These are phyloP conservation scores for Trichosporon inkin DNA, from an alignment of 1,284 basidiomycete genomes.

Conservation along the genomic window DNA sequence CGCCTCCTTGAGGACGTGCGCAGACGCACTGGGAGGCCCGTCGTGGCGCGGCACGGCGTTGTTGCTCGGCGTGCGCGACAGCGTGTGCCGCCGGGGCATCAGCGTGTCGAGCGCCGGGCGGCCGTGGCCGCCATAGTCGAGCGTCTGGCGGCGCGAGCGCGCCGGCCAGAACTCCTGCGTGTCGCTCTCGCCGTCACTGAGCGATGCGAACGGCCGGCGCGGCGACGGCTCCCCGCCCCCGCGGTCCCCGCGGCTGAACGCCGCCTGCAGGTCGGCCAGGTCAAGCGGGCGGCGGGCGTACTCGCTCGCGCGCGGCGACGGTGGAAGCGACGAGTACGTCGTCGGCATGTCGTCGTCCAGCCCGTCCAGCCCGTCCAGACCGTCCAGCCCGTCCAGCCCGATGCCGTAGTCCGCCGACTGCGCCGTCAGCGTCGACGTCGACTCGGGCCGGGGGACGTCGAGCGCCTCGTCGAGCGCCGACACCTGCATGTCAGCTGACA, in stretches of 20 bases:
- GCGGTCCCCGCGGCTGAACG: slow-evolving; percentile 1
- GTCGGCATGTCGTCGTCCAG: slow-evolving; percentile 12
- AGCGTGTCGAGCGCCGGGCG: background rate
- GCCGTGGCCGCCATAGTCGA: background rate
- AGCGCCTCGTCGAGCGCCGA: slow-evolving; percentile 10
- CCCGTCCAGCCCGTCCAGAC: background rate
- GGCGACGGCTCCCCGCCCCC: background rate
- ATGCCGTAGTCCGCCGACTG: background rate
- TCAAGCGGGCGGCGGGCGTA: background rate
- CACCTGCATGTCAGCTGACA: background rate
- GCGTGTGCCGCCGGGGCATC: background rate
- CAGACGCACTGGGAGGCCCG: background rate
- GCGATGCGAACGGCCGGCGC: background rate
- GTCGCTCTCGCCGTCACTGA: slow-evolving; percentile 9
- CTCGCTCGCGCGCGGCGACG: slow-evolving; percentile 29
- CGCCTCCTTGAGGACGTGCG: background rate
- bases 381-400: background rate
- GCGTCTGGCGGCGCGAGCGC: slow-evolving; percentile 15
- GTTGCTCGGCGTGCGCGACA: background rate
- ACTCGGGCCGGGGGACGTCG: background rate
- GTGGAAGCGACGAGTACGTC: slow-evolving; percentile 45
- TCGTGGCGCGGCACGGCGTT: background rate
- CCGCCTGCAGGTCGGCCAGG: background rate
- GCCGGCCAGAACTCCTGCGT: slow-evolving; percentile 21
- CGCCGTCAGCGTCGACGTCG: slow-evolving; percentile 1